Evolutionary conservation across 1,284 basidiomycete species (phyloP).

Genomic region (Cryptococcus sp.): DNA sequence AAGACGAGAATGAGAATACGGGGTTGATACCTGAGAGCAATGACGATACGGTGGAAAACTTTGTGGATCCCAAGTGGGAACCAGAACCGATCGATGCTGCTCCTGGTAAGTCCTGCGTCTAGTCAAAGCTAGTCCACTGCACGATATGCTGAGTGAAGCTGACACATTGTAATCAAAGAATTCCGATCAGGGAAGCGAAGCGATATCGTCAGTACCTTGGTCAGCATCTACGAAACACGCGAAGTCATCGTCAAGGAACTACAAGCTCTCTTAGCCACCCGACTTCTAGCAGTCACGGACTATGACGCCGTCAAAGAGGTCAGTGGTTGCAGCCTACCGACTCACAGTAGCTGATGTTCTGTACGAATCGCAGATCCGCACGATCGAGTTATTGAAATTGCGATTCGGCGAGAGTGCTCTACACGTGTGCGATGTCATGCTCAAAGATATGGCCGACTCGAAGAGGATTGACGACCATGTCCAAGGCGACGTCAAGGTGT

Average conservation of each 20-base stretch:
- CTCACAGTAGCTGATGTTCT: not conserved
- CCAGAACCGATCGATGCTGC: constrained; percentile 93
- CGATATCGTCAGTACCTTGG: constrained; percentile 89
- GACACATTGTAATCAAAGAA: constrained; percentile 57
- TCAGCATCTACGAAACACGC: constrained; percentile 93
- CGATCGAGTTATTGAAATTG: constrained; percentile 88
- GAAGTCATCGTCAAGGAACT: constrained; percentile 92
- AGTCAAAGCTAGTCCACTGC: not conserved
- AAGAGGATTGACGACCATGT: constrained; percentile 81
- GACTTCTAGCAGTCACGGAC: constrained; percentile 74
- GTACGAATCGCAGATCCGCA: constrained; percentile 65
- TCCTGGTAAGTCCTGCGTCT: constrained; percentile 61
- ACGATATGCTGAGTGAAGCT: constrained; percentile 5
- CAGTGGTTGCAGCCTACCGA: constrained; percentile 23
- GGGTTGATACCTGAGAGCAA: constrained; percentile 60
- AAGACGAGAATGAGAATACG: constrained; percentile 52
- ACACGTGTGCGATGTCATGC: constrained; percentile 94
- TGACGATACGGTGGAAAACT: constrained; percentile 69
- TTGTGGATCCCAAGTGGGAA: constrained; percentile 83
- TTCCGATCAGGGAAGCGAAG: constrained; percentile 83
- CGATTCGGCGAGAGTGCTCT: constrained; percentile 87
- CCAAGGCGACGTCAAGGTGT: constrained; percentile 68
- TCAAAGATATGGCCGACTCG: constrained; percentile 92
- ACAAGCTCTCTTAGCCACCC: constrained; percentile 81
- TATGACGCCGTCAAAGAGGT: constrained; percentile 84